Percentiles rank a stretch among this genome's conserved stretches.
These are phyloP conservation scores for Theileria luwenshuni DNA, from an alignment of 169 alveolate species.

Conservation along the genomic window DNA sequence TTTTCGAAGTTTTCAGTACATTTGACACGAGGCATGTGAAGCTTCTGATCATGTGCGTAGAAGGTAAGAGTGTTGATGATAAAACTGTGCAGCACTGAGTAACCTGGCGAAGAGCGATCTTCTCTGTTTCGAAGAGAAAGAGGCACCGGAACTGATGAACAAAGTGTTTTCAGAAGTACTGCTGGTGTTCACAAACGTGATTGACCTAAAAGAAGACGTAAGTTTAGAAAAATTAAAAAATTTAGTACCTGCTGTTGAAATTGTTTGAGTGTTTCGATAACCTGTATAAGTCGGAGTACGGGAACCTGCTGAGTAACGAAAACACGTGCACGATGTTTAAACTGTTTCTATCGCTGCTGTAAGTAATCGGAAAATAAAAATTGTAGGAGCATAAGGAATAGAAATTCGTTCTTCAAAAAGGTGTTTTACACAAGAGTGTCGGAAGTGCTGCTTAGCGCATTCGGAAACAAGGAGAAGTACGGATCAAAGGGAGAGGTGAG, in stretches of 20 bases:
- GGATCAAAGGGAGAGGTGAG: constrained; percentile 4
- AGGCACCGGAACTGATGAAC: constrained; percentile 30
- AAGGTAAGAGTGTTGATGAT: constrained; percentile 1
- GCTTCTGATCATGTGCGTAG: constrained; percentile 47
- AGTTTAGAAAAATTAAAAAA: background rate
- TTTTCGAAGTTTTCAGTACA: constrained; percentile 49
- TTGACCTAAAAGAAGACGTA: constrained; percentile 63
- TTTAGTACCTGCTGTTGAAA: constrained; percentile 37
- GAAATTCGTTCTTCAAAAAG: constrained; percentile 39
- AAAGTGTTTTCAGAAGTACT: constrained; percentile 43
- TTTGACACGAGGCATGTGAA: constrained; percentile 54
- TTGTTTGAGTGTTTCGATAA: constrained; percentile 27
- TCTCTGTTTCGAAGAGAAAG: constrained; percentile 42
- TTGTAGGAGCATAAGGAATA: constrained; percentile 32
- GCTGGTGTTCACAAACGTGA: constrained; percentile 31
- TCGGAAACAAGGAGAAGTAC: constrained; percentile 31
- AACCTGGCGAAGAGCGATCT: constrained; percentile 55
- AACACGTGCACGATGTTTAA: constrained; percentile 54
- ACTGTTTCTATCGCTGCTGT: constrained; percentile 43
- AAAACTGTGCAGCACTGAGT: constrained; percentile 26
- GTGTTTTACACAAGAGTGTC: constrained; percentile 42
- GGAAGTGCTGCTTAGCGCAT: constrained; percentile 42
- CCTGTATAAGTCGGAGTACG: constrained; percentile 34
- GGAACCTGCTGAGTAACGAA: constrained; percentile 50
- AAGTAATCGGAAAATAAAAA: background rate